A percentile compares a stretch with the other conserved stretches of the same genome.
Evolutionary conservation across 192 early-diverging fungal genomes (phyloP).

Genomic region (Spizellomyces sp.): DNA sequence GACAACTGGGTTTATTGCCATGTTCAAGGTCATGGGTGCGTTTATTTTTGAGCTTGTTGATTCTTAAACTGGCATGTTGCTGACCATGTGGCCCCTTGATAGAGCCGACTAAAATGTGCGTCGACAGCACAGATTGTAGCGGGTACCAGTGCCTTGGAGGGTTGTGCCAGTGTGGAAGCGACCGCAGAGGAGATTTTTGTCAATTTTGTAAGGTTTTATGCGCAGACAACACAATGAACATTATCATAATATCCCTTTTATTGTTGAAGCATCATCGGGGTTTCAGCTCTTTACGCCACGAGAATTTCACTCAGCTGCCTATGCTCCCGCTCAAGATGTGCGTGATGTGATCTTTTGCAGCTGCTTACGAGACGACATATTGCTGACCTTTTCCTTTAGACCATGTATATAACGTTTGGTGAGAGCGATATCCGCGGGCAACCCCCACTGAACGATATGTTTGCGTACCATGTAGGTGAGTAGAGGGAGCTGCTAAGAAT

Average conservation of each 20-base stretch:
- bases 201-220: slow-evolving; percentile 22
- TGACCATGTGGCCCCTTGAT: no score
- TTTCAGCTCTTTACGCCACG: slow-evolving; percentile 21
- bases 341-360: not conserved
- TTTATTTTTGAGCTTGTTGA: not conserved
- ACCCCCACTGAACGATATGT: no score
- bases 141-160: slow-evolving; percentile 25
- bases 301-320: slow-evolving; percentile 33
- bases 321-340: slow-evolving; percentile 30
- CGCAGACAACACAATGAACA: not conserved
- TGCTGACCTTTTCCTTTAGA: not conserved
- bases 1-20: slow-evolving; percentile 28
- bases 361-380: no score
- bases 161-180: slow-evolving; percentile 22
- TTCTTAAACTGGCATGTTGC: no score
- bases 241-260: not conserved
- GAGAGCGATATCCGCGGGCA: not conserved
- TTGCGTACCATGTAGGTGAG: no score
- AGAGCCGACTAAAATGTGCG: not conserved
- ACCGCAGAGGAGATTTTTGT: slow-evolving; percentile 32
- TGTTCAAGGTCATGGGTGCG: slow-evolving; percentile 36
- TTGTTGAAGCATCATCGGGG: slow-evolving; percentile 13
- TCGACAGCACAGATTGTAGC: slow-evolving; percentile 24
- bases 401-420: slow-evolving; percentile 14
- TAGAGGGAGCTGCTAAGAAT: no score